Evolutionary conservation across 768 basidiomycete genomes (phyloP).

Genomic region (Lactarius sanguifluus): DNA sequence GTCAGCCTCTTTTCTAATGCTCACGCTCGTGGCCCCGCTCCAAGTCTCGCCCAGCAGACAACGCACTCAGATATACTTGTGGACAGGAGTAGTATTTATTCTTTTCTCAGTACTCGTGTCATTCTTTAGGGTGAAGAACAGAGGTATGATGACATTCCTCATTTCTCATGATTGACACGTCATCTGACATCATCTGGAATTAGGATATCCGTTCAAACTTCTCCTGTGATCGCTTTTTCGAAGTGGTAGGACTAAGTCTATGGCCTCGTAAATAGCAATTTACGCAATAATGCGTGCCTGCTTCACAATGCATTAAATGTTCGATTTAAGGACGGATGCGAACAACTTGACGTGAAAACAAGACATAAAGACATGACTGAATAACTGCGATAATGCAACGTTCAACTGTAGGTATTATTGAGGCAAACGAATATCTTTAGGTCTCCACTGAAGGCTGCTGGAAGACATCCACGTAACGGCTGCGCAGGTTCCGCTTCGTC

Average conservation of each 20-base stretch:
- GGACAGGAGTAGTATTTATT: slow-evolving; percentile 77
- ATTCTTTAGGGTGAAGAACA: slow-evolving; percentile 88
- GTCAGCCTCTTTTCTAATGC: slow-evolving; percentile 73
- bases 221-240: slow-evolving; percentile 48
- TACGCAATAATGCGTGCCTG: slow-evolving; percentile 14
- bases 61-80: slow-evolving; percentile 84
- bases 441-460: slow-evolving; percentile 42
- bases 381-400: slow-evolving; percentile 10
- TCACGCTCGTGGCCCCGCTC: slow-evolving; percentile 78
- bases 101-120: slow-evolving; percentile 86
- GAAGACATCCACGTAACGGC: slow-evolving; percentile 90
- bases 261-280: slow-evolving; percentile 24
- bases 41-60: slow-evolving; percentile 73
- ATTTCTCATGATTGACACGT: background rate
- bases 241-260: slow-evolving; percentile 28
- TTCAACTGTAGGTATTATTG: slow-evolving; percentile 6
- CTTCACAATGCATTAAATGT: slow-evolving; percentile 20
- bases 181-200: slow-evolving; percentile 10
- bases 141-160: slow-evolving; percentile 46
- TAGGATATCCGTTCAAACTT: slow-evolving; percentile 81
- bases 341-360: slow-evolving; percentile 2
- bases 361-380: slow-evolving; percentile 11
- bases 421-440: slow-evolving; percentile 8
- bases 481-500: slow-evolving; percentile 75
- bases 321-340: slow-evolving; percentile 11